Conservation (phyloP, 768 basidiomycete species). For the Piloderma croceum region DNA sequence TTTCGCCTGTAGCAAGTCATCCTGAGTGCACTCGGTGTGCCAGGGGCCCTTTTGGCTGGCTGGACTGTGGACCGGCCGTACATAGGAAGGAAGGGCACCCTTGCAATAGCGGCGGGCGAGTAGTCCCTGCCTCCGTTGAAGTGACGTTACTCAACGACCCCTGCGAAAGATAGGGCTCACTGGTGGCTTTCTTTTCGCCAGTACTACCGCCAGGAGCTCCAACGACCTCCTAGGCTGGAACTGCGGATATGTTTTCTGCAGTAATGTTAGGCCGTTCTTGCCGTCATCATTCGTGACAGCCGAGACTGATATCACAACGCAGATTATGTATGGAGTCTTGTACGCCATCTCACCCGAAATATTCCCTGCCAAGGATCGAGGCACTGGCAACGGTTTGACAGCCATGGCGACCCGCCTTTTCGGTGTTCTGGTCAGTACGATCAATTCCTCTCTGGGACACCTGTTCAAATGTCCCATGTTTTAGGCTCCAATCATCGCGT, state of each 20-base stretch:
- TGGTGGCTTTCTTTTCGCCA: conserved; percentile 67
- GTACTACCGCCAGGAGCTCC: conserved; percentile 68
- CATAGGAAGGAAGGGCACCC: conserved; percentile 62
- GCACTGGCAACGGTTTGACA: conserved; percentile 64
- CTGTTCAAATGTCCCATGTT: neutral
- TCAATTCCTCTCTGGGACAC: neutral
- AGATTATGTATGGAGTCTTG: conserved; percentile 74
- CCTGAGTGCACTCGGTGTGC: conserved; percentile 60
- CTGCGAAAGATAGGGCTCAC: conserved; percentile 56
- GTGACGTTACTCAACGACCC: conserved; percentile 39
- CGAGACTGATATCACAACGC: neutral
- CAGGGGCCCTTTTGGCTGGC: conserved; percentile 67
- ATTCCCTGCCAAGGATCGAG: conserved; percentile 67
- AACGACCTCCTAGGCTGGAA: conserved; percentile 74
- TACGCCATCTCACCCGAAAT: conserved; percentile 68
- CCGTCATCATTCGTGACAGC: neutral
- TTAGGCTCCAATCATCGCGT: conserved; percentile 66
- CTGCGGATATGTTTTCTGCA: conserved; percentile 64
- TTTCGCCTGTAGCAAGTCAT: conserved; percentile 53
- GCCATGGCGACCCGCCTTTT: conserved; percentile 59
- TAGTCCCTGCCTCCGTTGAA: conserved; percentile 16
- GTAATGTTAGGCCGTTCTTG: conserved; percentile 38
- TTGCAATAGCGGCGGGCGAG: conserved; percentile 59
- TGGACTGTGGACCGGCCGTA: conserved; percentile 61
- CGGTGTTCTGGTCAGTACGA: conserved; percentile 54